phyloP scores from a whole-genome alignment of 768 basidiomycete genomes.

The Mycena amicta region DNA sequence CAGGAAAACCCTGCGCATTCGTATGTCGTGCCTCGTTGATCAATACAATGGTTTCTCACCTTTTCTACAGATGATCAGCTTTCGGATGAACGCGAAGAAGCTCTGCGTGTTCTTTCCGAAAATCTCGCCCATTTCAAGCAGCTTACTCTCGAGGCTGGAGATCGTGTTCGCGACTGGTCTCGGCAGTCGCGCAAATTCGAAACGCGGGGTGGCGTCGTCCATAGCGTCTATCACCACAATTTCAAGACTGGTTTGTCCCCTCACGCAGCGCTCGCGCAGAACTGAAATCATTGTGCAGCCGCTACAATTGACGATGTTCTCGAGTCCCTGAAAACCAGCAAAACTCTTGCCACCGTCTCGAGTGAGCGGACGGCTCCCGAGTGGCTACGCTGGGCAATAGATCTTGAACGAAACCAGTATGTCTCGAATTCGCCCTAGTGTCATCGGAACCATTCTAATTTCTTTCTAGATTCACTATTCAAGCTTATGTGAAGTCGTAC shows the following conservation, averaged over 20 bases:
- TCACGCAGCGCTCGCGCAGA: background rate
- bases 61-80: conserved; percentile 1
- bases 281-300: background rate
- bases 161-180: conserved; percentile 6
- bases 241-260: conserved; percentile 3
- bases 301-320: conserved; percentile 5
- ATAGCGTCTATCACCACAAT: conserved; percentile 10
- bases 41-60: background rate
- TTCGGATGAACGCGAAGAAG: conserved; percentile 1
- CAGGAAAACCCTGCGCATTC: background rate
- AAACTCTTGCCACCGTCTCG: background rate
- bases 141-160: conserved; percentile 2
- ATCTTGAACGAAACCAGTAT: conserved; percentile 8
- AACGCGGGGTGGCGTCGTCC: background rate
- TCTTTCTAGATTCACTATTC: background rate
- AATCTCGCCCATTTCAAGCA: conserved; percentile 10
- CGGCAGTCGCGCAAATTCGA: background rate
- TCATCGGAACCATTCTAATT: background rate
- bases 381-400: conserved; percentile 5
- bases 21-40: background rate
- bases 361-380: background rate
- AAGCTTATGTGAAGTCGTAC: background rate
- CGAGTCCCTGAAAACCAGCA: background rate
- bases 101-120: conserved; percentile 4
- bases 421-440: background rate